A percentile compares a stretch with the other conserved stretches of the same genome.
These are phyloP conservation scores for Nicotiana undulata DNA, from an alignment of 257 asterid genomes.

Conservation along the genomic window DNA sequence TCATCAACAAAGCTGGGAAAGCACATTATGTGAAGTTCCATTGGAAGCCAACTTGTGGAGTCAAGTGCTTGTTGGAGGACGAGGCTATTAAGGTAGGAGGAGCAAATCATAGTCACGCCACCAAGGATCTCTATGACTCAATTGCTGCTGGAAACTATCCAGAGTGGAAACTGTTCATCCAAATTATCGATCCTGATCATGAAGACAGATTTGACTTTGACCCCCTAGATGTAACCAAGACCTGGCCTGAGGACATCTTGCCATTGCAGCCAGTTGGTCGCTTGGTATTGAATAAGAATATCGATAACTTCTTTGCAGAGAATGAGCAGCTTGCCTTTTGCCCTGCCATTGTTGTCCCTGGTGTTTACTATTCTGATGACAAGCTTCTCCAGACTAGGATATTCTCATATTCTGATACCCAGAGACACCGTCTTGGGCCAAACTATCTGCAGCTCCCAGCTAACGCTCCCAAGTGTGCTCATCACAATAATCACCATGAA, in stretches of 20 bases:
- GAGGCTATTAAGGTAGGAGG: constrained; percentile 85
- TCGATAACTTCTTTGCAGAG: constrained; percentile 65
- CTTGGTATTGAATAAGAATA: constrained; percentile 82
- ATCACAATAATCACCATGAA: constrained; percentile 45
- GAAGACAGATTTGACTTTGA: constrained; percentile 89
- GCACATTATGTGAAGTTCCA: constrained; percentile 83
- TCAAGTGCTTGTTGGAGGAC: constrained; percentile 71
- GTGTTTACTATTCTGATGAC: constrained; percentile 39
- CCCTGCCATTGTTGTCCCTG: constrained; percentile 48
- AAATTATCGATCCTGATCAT: constrained; percentile 75
- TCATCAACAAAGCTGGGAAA: constrained; percentile 87
- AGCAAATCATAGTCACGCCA: constrained; percentile 91
- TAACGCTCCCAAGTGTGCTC: constrained; percentile 45
- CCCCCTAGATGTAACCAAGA: constrained; percentile 92
- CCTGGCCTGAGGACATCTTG: constrained; percentile 90
- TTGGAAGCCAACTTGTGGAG: constrained; percentile 99
- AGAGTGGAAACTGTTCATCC: constrained; percentile 96
- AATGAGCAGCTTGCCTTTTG: constrained; percentile 49
- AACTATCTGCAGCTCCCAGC: constrained; percentile 48
- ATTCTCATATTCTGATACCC: constrained; percentile 42
- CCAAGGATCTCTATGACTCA: constrained; percentile 86
- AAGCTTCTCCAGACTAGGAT: constrained; percentile 42
- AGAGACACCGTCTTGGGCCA: constrained; percentile 49
- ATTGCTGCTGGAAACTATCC: constrained; percentile 88
- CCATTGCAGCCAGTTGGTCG: constrained; percentile 99